phyloP scores from a whole-genome alignment of 805 yeast genomes.

The Yarrowia keelungensis region DNA sequence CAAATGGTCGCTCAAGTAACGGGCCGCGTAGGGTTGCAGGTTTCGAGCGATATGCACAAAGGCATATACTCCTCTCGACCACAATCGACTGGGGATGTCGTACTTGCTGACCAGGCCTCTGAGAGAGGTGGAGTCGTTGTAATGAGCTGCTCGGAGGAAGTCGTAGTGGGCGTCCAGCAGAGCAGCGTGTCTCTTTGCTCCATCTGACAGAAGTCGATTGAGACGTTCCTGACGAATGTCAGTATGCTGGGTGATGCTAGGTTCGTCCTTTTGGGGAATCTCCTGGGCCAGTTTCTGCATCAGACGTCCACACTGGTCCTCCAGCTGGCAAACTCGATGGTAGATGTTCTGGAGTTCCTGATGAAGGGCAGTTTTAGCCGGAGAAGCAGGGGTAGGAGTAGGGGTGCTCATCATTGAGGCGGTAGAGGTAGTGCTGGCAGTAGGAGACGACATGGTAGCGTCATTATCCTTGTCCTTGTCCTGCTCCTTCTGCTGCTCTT shows the following conservation, averaged over 20 bases:
- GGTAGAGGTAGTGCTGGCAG: background rate
- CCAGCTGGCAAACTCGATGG: constrained; percentile 34
- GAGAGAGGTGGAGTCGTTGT: constrained; percentile 11
- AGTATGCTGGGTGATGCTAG: background rate
- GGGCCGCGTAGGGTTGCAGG: constrained; percentile 16
- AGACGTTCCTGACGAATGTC: background rate
- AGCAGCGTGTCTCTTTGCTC: constrained; percentile 7
- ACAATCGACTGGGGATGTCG: constrained; percentile 31
- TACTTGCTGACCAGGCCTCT: constrained; percentile 33
- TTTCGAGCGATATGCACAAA: constrained; percentile 31
- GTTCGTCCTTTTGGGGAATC: constrained; percentile 12
- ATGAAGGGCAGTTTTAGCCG: background rate
- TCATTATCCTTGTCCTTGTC: background rate
- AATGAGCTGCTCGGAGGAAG: constrained; percentile 20
- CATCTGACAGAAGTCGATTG: constrained; percentile 3
- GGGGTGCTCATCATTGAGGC: constrained; percentile 10
- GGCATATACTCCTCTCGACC: constrained; percentile 36
- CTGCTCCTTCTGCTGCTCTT: background rate
- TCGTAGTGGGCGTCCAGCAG: constrained; percentile 35
- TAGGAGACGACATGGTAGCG: constrained; percentile 5
- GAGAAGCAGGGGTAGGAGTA: constrained; percentile 8
- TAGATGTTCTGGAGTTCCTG: constrained; percentile 30
- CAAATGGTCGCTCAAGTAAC: constrained; percentile 17
- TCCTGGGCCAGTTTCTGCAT: constrained; percentile 32
- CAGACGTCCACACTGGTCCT: constrained; percentile 22